Conservation (phyloP, 805 yeast species). For the Suhomyces tanzawaensis region DNA sequence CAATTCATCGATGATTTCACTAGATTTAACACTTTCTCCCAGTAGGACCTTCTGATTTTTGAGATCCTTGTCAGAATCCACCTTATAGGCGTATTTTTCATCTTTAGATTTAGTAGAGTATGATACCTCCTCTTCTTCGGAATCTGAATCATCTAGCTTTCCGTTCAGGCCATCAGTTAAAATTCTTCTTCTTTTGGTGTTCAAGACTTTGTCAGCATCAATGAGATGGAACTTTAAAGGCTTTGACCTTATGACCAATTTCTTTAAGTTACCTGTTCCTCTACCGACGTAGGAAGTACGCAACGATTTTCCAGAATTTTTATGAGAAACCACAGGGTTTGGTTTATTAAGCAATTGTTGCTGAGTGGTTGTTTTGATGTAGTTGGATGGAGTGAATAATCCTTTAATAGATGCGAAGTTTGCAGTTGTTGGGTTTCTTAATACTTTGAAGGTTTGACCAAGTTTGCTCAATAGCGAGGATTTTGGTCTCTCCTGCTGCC, state of each 20-base stretch:
- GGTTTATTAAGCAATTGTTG: background rate
- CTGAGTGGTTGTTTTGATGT: conserved; percentile 10
- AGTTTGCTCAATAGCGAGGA: conserved; percentile 30
- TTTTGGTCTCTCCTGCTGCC: conserved; percentile 13
- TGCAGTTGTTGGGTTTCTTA: conserved; percentile 20
- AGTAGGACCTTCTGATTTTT: conserved; percentile 9
- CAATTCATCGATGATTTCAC: conserved; percentile 8
- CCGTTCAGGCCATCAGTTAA: conserved; percentile 15
- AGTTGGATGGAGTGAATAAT: conserved; percentile 28
- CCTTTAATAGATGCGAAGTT: conserved; percentile 24
- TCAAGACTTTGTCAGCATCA: conserved; percentile 40
- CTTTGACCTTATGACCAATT: conserved; percentile 37
- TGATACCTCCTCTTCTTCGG: conserved; percentile 24
- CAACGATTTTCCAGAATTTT: conserved; percentile 4
- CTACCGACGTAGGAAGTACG: conserved; percentile 13
- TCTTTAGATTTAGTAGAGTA: conserved; percentile 7
- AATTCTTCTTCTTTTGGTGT: conserved; percentile 31
- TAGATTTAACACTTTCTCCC: conserved; percentile 13
- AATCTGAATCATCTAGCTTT: conserved; percentile 18
- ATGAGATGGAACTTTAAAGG: conserved; percentile 42
- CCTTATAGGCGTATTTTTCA: conserved; percentile 15
- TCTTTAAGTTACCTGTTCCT: conserved; percentile 29
- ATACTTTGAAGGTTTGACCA: conserved; percentile 34
- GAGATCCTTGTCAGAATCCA: conserved; percentile 4
- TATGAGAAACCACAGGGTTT: background rate